Conservation (phyloP, 208 protist genomes). For the Acanthamoeba quina region DNA sequence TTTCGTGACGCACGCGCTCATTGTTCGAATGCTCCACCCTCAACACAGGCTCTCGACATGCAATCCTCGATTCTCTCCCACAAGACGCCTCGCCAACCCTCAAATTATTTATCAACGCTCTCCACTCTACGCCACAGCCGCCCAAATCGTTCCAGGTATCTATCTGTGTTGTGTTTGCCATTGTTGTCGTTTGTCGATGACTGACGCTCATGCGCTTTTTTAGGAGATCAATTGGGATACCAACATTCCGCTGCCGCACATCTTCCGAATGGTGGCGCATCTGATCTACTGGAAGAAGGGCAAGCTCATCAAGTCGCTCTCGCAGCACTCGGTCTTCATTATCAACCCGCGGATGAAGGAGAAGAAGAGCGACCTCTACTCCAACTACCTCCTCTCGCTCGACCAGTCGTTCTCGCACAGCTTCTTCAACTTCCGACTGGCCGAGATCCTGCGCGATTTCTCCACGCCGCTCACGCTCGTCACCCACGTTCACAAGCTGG, state of each 20-base stretch:
- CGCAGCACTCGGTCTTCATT: constrained; percentile 25
- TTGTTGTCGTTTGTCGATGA: neutral
- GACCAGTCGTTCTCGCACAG: constrained; percentile 56
- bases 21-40: too few species aligned
- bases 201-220: neutral
- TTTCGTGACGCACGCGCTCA: too few species aligned
- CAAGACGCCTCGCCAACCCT: constrained; percentile 3
- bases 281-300: constrained; percentile 56
- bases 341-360: constrained; percentile 38
- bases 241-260: constrained; percentile 16
- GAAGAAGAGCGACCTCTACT: constrained; percentile 54
- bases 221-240: constrained; percentile 13
- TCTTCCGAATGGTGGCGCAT: constrained; percentile 40
- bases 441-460: constrained; percentile 48
- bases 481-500: constrained; percentile 11
- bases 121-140: neutral
- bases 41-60: neutral
- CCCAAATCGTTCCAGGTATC: neutral
- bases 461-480: constrained; percentile 14
- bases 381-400: constrained; percentile 20
- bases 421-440: constrained; percentile 52
- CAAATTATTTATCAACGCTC: constrained; percentile 6
- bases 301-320: constrained; percentile 61
- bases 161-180: neutral
- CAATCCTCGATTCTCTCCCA: neutral